These are phyloP conservation scores for Corymbia maculata DNA, from an alignment of 345 rosid genomes.

Conservation along the genomic window DNA sequence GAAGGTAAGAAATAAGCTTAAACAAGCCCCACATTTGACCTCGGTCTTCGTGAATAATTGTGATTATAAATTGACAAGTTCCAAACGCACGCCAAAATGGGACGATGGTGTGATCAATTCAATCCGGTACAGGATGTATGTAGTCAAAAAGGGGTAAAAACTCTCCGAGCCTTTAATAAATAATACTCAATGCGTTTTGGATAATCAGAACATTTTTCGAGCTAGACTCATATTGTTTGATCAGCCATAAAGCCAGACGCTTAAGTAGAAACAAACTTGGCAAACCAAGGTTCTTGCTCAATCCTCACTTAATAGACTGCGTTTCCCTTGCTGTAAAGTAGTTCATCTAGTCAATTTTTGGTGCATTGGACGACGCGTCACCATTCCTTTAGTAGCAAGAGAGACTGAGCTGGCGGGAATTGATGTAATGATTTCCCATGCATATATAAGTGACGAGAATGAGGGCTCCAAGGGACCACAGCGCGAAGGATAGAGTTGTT, in stretches of 20 bases:
- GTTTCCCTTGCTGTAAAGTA: neutral
- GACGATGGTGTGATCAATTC: neutral
- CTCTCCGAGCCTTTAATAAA: neutral
- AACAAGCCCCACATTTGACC: neutral
- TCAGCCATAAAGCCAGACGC: neutral
- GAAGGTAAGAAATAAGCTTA: neutral
- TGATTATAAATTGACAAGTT: neutral
- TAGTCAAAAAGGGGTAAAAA: neutral
- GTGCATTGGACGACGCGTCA: neutral
- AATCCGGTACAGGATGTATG: neutral
- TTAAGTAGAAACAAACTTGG: neutral
- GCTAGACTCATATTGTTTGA: neutral
- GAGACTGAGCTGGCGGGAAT: neutral
- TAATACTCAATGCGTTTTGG: neutral
- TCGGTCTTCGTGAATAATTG: neutral
- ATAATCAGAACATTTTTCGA: neutral
- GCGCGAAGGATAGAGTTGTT: neutral
- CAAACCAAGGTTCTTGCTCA: neutral
- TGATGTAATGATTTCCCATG: neutral
- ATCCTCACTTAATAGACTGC: neutral
- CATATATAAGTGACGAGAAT: neutral
- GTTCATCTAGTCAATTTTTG: neutral
- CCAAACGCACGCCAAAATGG: neutral
- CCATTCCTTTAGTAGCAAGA: neutral
- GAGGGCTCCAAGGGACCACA: neutral